Evolutionary conservation across 768 basidiomycete genomes (phyloP), one percentile per base, ranked within the genome.

Genomic region (Arthromyces matolae): DNA sequence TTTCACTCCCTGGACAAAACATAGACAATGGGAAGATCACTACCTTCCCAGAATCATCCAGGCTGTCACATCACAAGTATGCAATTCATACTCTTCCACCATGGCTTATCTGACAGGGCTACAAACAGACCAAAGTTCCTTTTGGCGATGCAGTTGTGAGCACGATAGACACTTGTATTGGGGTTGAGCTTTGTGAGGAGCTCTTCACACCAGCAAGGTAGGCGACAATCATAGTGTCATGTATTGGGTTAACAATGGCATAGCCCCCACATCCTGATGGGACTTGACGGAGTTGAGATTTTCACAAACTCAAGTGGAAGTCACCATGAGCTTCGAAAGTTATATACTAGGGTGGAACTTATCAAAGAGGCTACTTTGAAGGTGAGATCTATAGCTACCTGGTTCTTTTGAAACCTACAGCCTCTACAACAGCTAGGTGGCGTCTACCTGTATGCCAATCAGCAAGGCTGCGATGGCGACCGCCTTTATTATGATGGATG

Each of bases 261-360:
- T n/a, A 99, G 96, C 52, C 96, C 96, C 4, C 96, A 99, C 62
- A 95, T 97, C 47, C 69, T 86, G 10, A 98, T 98, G 96, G 96
- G 95, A 6, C 79, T 99, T 8, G 95, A 99, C 60, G 96, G 96
- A 5, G 95, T 97, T 7, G 96, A 99, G 67, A 96, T 99, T 41
- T 97, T 98, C 63, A 97, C 95, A 8, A 99, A 99, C 68, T 98
- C 96, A 1, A 94, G 91, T 54, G 96, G 93, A 4, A 95, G 92
- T 65, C 96, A 99, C 62, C 96, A 99, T 60, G 96, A 98, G 63
- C 82, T 99, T 20, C 84, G 96, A n/a, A 99, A 99, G 66, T 77
- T 99, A 20, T 81, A 92, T 60, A 83, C 81, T 7, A 83, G 96
- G 6, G 80, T 98, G 1, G 93, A 99, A 51, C 74, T 99, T 9